Base-by-base conservation (phyloP, 805 yeast species). In the Metschnikowia amazonensis region DNA sequence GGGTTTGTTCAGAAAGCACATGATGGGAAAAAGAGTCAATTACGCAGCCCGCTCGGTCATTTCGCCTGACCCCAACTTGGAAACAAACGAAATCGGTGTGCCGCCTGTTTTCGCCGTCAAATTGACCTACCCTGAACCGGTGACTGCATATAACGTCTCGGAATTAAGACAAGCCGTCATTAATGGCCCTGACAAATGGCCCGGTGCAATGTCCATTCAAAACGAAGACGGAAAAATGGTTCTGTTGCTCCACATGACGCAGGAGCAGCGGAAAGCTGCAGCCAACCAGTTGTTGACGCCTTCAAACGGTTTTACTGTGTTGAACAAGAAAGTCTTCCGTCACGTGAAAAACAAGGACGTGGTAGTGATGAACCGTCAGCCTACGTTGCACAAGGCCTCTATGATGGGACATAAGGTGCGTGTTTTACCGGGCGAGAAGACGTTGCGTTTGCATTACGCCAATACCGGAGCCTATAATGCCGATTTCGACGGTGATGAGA, bases 11-110 rank as follows among this genome's bases (percentile, higher is more conserved):
- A 82, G 99, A 75, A 94, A 92, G 65, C 96, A 94, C 63, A 94
- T 94, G 99, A 94, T 94, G 99, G 99, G 99, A 65, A 94, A 94
- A 76, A 89, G 99, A 75, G 99, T 94, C 49, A 95, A 94, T 66
- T 92, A 88, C 62, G 97, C 98, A 44, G 99, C 99, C 42, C 89
- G 99, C 71, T 92, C 99, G 8, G 99, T 94, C 59, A 94, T 94
- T 69, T 90, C 98, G 5, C 98, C 98, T 5, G 99, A 94, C 71
- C 99, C 99, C 46, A 94, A 86, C 73, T 77, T 94, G 58, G 99
- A 94, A 72, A 95, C 99, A 11, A 89, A 90, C 64, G 97, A 94
- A 69, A 92, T 94, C 63, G 99, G 99, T 71, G 92, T 94, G 46
- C 99, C 99, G 27, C 99, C 99, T 0, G 99, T 95, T 13, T 94